Conservation (phyloP, 2,329 filamentous ascomycete genomes). For the Cordyceps javanica region DNA sequence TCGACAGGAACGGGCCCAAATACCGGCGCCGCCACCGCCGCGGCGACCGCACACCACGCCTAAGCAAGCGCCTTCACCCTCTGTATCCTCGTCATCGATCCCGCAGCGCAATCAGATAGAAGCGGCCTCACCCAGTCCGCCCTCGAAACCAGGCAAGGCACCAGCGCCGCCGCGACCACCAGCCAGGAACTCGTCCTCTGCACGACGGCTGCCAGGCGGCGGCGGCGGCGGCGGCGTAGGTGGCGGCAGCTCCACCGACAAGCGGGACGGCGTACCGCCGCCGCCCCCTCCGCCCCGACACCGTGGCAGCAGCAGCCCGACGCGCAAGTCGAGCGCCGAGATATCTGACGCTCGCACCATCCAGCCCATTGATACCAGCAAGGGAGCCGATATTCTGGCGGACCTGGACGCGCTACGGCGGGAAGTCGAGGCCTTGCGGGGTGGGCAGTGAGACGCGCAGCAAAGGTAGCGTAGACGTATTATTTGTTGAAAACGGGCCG, state of each 20-base stretch:
- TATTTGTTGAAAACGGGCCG: neutral
- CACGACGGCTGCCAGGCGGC: constrained; percentile 37
- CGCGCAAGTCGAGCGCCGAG: constrained; percentile 14
- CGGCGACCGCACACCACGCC: constrained; percentile 39
- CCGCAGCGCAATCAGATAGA: constrained; percentile 1
- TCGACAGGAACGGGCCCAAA: constrained; percentile 28
- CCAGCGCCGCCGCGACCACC: constrained; percentile 38
- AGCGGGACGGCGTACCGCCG: constrained; percentile 25
- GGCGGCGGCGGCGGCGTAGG: constrained; percentile 29
- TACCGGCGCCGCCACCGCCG: constrained; percentile 47
- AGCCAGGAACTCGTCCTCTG: constrained; percentile 34
- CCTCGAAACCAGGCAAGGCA: constrained; percentile 14
- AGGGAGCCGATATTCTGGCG: constrained; percentile 58
- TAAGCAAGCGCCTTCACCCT: constrained; percentile 22
- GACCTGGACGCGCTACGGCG: constrained; percentile 66
- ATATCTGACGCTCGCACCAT: constrained; percentile 1
- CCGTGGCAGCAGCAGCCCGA: constrained; percentile 37
- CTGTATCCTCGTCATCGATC: constrained; percentile 11
- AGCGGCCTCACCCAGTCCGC: neutral
- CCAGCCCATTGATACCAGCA: constrained; percentile 18
- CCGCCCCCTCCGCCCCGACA: constrained; percentile 44
- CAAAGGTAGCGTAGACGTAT: neutral
- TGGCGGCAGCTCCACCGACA: constrained; percentile 19
- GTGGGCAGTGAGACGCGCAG: constrained; percentile 12
- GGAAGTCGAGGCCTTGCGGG: constrained; percentile 63